A percentile compares a stretch with the other conserved stretches of the same genome.
Conservation (phyloP, 495 filamentous ascomycete genomes). For the Penicillium ucsense region DNA sequence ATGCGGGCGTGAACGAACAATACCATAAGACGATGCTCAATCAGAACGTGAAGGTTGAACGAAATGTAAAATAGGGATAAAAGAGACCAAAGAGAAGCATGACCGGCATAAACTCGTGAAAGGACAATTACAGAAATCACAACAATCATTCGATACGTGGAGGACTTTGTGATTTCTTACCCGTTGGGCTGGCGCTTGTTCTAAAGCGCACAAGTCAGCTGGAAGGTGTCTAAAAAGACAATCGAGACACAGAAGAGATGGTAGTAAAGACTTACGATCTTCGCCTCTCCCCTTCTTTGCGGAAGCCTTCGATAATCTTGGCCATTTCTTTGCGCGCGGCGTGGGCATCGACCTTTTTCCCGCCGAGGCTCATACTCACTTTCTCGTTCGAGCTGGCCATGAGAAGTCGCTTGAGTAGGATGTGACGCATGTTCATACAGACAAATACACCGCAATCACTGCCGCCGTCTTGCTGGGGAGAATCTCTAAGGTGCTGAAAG, state of each 20-base stretch:
- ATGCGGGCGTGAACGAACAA: too few relatives aligned
- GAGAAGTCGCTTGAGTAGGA: conserved; percentile 76
- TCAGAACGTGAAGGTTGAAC: too few relatives aligned
- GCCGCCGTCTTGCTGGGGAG: conserved; percentile 84
- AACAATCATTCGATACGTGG: conserved; percentile 31
- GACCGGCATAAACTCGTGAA: conserved; percentile 10
- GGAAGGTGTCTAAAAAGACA: conserved; percentile 3
- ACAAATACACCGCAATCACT: conserved; percentile 96
- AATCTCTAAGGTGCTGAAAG: conserved; percentile 71
- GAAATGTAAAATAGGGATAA: too few relatives aligned
- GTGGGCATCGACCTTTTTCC: conserved; percentile 64
- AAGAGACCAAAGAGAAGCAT: not conserved
- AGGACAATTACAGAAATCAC: not conserved
- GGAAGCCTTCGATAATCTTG: conserved; percentile 68
- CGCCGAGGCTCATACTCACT: conserved; percentile 86
- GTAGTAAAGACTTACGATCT: conserved; percentile 49
- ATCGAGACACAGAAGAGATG: conserved; percentile 1
- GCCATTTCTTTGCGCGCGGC: conserved; percentile 80
- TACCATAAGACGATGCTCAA: too few relatives aligned
- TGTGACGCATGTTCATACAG: conserved; percentile 82
- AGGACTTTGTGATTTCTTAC: conserved; percentile 33
- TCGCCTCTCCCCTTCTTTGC: conserved; percentile 73
- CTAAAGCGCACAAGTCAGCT: conserved; percentile 11
- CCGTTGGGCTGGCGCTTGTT: conserved; percentile 27
- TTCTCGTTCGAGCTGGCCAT: conserved; percentile 65